These are phyloP conservation scores for Conoideocrella luteorostrata DNA, from an alignment of 2,329 filamentous ascomycete species.

Conservation along the genomic window DNA sequence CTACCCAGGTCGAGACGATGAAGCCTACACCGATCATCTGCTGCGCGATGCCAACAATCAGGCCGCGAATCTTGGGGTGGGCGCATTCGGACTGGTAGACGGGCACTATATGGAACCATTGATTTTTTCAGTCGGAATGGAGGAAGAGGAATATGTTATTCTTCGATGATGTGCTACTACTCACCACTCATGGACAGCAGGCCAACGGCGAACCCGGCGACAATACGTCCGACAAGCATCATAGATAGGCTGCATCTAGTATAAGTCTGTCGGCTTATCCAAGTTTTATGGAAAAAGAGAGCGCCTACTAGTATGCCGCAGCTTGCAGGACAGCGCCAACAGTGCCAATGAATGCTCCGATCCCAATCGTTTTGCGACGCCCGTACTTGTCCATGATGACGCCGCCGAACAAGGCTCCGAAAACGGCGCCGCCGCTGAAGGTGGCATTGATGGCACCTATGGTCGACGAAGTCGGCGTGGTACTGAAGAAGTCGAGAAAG, in stretches of 20 bases:
- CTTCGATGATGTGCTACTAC: too few species aligned
- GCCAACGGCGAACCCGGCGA: conserved; percentile 41
- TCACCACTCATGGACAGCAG: conserved; percentile 38
- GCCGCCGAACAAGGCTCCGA: conserved; percentile 18
- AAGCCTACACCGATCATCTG: conserved; percentile 50
- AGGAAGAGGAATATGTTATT: too few species aligned
- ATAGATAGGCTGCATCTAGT: background rate
- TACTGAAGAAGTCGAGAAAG: conserved; percentile 48
- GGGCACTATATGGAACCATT: too few species aligned
- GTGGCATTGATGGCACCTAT: conserved; percentile 56
- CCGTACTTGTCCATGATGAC: conserved; percentile 50
- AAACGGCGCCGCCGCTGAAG: conserved; percentile 30
- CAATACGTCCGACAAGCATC: conserved; percentile 18
- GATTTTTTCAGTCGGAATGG: too few species aligned
- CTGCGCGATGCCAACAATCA: conserved; percentile 48
- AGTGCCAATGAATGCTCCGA: conserved; percentile 43
- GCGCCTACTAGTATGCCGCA: conserved; percentile 32
- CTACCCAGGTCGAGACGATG: conserved; percentile 41
- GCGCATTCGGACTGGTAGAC: background rate
- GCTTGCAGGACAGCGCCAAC: conserved; percentile 50
- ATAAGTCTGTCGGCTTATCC: background rate
- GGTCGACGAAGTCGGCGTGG: conserved; percentile 31
- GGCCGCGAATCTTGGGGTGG: conserved; percentile 39
- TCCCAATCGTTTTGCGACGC: conserved; percentile 44
- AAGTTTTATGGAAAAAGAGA: background rate